These are phyloP conservation scores for Penicillium sp. DNA, from an alignment of 2,329 filamentous ascomycete species.

Conservation along the genomic window DNA sequence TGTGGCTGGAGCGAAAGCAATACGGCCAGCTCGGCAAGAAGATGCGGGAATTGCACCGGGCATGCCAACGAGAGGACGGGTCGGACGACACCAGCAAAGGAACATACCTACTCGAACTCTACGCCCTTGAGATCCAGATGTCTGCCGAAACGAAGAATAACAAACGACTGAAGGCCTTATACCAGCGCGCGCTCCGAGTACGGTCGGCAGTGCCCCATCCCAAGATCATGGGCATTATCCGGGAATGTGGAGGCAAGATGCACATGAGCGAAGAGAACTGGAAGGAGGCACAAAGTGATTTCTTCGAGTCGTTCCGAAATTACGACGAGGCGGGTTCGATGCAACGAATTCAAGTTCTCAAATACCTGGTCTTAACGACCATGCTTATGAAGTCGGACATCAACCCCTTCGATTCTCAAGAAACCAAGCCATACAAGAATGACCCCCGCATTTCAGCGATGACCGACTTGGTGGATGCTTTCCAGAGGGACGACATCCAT, in stretches of 20 bases:
- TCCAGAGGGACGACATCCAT: slow-evolving; percentile 92
- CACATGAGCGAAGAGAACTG: slow-evolving; percentile 99
- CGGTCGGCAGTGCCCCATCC: slow-evolving; percentile 97
- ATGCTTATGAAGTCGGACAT: slow-evolving; percentile 99
- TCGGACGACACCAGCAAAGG: slow-evolving; percentile 84
- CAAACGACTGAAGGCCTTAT: slow-evolving; percentile 90
- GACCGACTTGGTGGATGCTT: slow-evolving; percentile 95
- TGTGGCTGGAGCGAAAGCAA: slow-evolving; percentile 88
- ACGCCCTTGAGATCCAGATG: slow-evolving; percentile 98
- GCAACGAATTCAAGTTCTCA: slow-evolving; percentile 94
- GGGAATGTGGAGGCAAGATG: slow-evolving; percentile 99
- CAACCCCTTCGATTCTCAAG: slow-evolving; percentile 97
- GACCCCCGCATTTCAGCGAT: slow-evolving; percentile 94
- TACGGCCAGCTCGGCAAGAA: slow-evolving; percentile 78
- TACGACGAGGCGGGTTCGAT: slow-evolving; percentile 97
- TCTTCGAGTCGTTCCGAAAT: slow-evolving; percentile 98
- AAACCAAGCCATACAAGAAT: slow-evolving; percentile 96
- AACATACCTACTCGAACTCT: slow-evolving; percentile 92
- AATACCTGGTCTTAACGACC: slow-evolving; percentile 92
- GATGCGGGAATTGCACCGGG: slow-evolving; percentile 80
- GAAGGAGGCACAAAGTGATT: slow-evolving; percentile 95
- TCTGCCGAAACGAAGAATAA: slow-evolving; percentile 95
- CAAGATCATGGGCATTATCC: slow-evolving; percentile 98
- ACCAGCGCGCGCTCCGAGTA: slow-evolving; percentile 86
- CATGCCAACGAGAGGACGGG: slow-evolving; percentile 84